phyloP scores from a whole-genome alignment of 441 rosid species.

The Caryocar brasiliense region DNA sequence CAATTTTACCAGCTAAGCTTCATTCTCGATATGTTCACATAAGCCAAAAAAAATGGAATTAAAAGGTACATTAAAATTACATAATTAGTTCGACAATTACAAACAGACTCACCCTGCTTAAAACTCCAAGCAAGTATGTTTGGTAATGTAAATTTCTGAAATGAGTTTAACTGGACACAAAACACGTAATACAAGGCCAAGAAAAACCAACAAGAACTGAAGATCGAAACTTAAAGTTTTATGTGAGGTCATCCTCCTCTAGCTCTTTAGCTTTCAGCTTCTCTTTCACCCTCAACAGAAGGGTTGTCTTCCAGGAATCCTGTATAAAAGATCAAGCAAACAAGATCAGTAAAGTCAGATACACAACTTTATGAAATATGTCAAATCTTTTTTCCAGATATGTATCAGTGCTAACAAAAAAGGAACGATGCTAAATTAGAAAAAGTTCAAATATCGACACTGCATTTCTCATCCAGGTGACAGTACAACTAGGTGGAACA shows the following conservation, averaged over 20 bases:
- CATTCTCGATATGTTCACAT: too few species aligned
- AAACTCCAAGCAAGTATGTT: neutral
- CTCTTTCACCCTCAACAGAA: conserved; percentile 91
- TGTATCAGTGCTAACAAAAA: too few species aligned
- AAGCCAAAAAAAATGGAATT: too few species aligned
- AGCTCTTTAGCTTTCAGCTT: conserved; percentile 87
- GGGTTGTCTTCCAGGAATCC: conserved; percentile 98
- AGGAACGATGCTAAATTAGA: neutral
- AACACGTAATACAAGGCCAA: conserved; percentile 14
- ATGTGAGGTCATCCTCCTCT: conserved; percentile 95
- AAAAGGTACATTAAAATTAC: neutral
- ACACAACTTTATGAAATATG: neutral
- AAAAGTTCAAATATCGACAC: neutral
- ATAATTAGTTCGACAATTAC: conserved; percentile 3
- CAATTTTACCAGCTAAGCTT: too few species aligned
- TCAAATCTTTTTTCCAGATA: too few species aligned
- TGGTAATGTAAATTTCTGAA: conserved; percentile 2
- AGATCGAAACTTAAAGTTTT: conserved; percentile 9
- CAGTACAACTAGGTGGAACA: neutral
- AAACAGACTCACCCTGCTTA: conserved; percentile 1
- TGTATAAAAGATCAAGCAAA: conserved; percentile 13
- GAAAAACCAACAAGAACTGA: neutral
- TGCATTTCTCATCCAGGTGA: neutral
- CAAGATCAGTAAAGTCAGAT: neutral
- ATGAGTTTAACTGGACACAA: conserved; percentile 9